Evolutionary conservation across 1,139 yeast species (phyloP), one percentile per base, ranked within the genome.

Genomic region (Suhomyces bokatorum): DNA sequence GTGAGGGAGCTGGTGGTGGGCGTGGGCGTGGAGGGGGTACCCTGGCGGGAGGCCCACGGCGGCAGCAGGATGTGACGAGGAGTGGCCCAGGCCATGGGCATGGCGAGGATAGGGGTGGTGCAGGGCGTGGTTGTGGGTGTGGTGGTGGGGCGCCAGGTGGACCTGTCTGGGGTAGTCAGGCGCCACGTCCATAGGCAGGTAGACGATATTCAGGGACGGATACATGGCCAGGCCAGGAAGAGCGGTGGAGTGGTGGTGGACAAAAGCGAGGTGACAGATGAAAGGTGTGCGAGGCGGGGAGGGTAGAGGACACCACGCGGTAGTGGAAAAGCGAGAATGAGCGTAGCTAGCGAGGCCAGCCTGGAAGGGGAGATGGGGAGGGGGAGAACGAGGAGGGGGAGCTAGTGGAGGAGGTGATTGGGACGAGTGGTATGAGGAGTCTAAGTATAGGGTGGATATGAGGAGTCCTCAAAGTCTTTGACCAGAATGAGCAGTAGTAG

Each of bases 131-230:
- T 26, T 17, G 13, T 39, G 42, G 22, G 28, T 29, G 14, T 6
- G 16, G 20, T 27, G 20, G 24, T 15, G 24, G 30, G 16, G 32
- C 26, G 32, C 28, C 35, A 20, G 35, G 35, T 32, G 28, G 30
- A 24, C 28, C 27, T 40, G 40, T 34, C 39, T 39, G 22, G 36
- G 37, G 38, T 38, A 35, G 26, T 42, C 45, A 11, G 45, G 44
- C 3, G 48, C 27, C 42, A 42, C 37, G 32, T 42, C 48, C 45
- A 39, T 34, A n/a, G 40, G 45, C 28, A 30, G 27, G 39, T 42
- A 42, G 42, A 45, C 35, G 36, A 40, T 32, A 28, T 44, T 41
- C 43, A 36, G 46, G 12, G 39, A 35, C 17, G 47, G 47, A 38
- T 34, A 44, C 47, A 44, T 44, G 14, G 20, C 35, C 28, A 32